A percentile compares a stretch with the other conserved stretches of the same genome.
Conservation (phyloP, 805 yeast species). For the Wickerhamomyces mucosus region DNA sequence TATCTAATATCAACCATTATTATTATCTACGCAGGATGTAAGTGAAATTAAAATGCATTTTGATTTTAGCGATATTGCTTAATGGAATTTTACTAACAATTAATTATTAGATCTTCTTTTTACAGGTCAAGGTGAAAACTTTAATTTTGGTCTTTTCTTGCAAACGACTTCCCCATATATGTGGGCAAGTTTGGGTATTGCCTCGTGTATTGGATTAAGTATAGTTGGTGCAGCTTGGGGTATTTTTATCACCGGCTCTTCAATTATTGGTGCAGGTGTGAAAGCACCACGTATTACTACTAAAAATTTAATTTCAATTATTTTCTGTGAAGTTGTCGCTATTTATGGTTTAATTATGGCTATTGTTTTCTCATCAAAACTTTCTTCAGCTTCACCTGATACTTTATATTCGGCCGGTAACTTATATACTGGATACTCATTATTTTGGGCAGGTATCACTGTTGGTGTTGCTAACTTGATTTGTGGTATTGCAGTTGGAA, state of each 20-base stretch:
- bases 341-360: constrained; percentile 97
- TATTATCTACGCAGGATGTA: background rate
- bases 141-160: constrained; percentile 85
- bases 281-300: constrained; percentile 96
- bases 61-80: no score
- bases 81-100: constrained; percentile 2
- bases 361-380: constrained; percentile 89
- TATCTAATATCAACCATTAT: background rate
- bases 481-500: constrained; percentile 95
- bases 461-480: constrained; percentile 89
- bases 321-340: constrained; percentile 98
- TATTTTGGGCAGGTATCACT: constrained; percentile 97
- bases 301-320: constrained; percentile 90
- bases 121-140: constrained; percentile 86
- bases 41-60: background rate
- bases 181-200: constrained; percentile 93
- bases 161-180: constrained; percentile 84
- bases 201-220: constrained; percentile 83
- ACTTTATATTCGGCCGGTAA: constrained; percentile 70
- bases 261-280: constrained; percentile 96
- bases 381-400: constrained; percentile 55
- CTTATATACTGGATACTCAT: constrained; percentile 86
- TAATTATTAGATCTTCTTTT: constrained; percentile 36
- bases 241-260: constrained; percentile 88
- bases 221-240: constrained; percentile 99